These are phyloP conservation scores for Saprolegnia parasitica DNA, from an alignment of 352 stramenopile genomes.

Conservation along the genomic window DNA sequence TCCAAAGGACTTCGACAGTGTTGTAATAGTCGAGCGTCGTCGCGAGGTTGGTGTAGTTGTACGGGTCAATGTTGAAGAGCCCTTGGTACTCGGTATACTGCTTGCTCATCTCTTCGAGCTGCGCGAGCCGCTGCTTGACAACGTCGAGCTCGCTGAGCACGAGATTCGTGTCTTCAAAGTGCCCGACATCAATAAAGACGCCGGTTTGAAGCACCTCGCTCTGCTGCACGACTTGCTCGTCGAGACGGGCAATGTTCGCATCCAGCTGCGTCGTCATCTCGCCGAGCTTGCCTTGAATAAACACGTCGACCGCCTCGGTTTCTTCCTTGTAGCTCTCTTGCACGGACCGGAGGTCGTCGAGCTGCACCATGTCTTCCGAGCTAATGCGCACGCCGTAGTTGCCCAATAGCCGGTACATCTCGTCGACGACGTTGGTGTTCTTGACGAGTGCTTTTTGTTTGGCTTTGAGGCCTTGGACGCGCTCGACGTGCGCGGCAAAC, in stretches of 20 bases:
- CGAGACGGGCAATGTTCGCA: slow-evolving; percentile 87
- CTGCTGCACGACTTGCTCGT: slow-evolving; percentile 87
- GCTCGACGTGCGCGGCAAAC: slow-evolving; percentile 84
- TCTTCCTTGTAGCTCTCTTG: slow-evolving; percentile 87
- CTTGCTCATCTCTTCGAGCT: slow-evolving; percentile 84
- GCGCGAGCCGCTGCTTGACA: slow-evolving; percentile 74
- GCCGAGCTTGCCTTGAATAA: slow-evolving; percentile 76
- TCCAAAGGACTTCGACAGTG: slow-evolving; percentile 83
- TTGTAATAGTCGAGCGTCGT: slow-evolving; percentile 82
- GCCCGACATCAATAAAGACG: slow-evolving; percentile 81
- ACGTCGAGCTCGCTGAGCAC: slow-evolving; percentile 78
- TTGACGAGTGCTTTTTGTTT: slow-evolving; percentile 80
- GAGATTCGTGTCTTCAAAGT: slow-evolving; percentile 80
- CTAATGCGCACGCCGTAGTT: slow-evolving; percentile 89
- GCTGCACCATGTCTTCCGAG: slow-evolving; percentile 91
- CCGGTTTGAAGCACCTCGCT: slow-evolving; percentile 76
- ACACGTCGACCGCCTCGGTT: slow-evolving; percentile 77
- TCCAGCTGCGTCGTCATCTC: slow-evolving; percentile 92
- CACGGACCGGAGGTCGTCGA: slow-evolving; percentile 83
- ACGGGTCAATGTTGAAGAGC: slow-evolving; percentile 85
- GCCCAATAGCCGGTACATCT: slow-evolving; percentile 90
- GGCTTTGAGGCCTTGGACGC: slow-evolving; percentile 60
- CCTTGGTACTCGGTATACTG: slow-evolving; percentile 91
- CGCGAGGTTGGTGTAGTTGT: slow-evolving; percentile 88
- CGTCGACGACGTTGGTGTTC: slow-evolving; percentile 88